Evolutionary conservation across 805 yeast species (phyloP).

Genomic region (Cyberlindnera bimundalis): DNA sequence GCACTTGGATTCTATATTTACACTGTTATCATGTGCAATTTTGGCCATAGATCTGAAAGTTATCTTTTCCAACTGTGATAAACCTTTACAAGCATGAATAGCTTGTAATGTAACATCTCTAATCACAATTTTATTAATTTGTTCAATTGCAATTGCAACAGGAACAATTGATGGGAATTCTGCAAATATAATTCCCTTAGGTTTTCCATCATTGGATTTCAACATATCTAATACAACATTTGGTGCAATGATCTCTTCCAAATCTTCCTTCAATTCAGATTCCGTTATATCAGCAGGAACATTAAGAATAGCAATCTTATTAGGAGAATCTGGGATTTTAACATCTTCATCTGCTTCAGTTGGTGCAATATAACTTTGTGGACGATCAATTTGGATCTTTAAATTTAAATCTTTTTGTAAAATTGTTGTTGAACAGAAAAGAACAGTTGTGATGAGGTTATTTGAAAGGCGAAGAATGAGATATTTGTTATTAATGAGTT

Average conservation of each 20-base stretch:
- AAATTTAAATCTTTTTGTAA: slow-evolving; percentile 32
- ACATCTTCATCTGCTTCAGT: slow-evolving; percentile 6
- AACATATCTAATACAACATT: slow-evolving; percentile 4
- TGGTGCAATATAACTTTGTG: slow-evolving; percentile 42
- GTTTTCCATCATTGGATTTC: slow-evolving; percentile 42
- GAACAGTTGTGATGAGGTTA: slow-evolving; percentile 52
- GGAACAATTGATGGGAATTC: slow-evolving; percentile 31
- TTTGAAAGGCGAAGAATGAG: slow-evolving; percentile 51
- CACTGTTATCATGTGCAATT: slow-evolving; percentile 11
- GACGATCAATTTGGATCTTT: slow-evolving; percentile 37
- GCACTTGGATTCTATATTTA: slow-evolving; percentile 39
- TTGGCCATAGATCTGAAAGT: slow-evolving; percentile 25
- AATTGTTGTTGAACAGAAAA: slow-evolving; percentile 41
- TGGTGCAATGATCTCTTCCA: slow-evolving; percentile 31
- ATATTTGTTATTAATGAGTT: slow-evolving; percentile 31
- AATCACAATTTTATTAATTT: slow-evolving; percentile 34
- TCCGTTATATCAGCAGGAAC: slow-evolving; percentile 42
- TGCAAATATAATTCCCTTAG: slow-evolving; percentile 57
- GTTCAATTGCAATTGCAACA: slow-evolving; percentile 23
- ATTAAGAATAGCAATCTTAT: slow-evolving; percentile 45
- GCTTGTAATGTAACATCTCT: slow-evolving; percentile 36
- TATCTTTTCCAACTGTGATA: slow-evolving; percentile 18
- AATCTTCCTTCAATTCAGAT: slow-evolving; percentile 39
- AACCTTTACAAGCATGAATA: slow-evolving; percentile 34
- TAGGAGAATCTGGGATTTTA: slow-evolving; percentile 35